A percentile compares a stretch with the other conserved stretches of the same genome.
Conservation (phyloP, 495 filamentous ascomycete genomes). For the Aspergillus olivimuriae region DNA sequence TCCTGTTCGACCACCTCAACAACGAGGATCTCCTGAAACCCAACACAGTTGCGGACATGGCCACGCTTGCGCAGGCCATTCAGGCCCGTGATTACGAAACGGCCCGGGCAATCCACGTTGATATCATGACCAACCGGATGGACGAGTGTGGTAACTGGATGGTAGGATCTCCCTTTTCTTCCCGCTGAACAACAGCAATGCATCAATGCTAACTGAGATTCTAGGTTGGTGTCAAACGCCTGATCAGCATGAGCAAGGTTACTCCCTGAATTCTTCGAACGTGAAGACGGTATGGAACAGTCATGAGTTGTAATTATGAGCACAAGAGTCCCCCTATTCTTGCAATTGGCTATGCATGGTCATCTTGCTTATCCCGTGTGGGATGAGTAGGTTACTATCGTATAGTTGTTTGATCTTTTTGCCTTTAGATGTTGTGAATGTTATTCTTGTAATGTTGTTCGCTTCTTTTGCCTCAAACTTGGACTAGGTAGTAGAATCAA, state of each 20-base stretch:
- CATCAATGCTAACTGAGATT: slow-evolving; percentile 5
- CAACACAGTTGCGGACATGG: slow-evolving; percentile 70
- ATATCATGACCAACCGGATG: slow-evolving; percentile 74
- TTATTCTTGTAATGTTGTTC: slow-evolving; percentile 13
- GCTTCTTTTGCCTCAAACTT: background rate
- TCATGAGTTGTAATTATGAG: slow-evolving; percentile 8
- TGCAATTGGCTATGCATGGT: slow-evolving; percentile 1
- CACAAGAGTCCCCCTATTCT: background rate
- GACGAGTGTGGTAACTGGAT: slow-evolving; percentile 94
- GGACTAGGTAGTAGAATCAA: background rate
- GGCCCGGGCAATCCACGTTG: slow-evolving; percentile 69
- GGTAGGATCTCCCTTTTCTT: slow-evolving; percentile 50
- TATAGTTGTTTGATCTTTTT: slow-evolving; percentile 4
- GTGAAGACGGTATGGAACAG: background rate
- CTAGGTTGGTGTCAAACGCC: slow-evolving; percentile 77
- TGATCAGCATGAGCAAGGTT: background rate
- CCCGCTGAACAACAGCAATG: background rate
- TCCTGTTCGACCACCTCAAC: slow-evolving; percentile 94
- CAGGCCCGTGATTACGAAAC: slow-evolving; percentile 65
- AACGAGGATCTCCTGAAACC: slow-evolving; percentile 83
- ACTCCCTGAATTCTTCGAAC: background rate
- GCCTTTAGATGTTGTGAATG: slow-evolving; percentile 17
- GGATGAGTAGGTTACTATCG: too few relatives aligned
- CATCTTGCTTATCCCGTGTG: background rate
- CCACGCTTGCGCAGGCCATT: slow-evolving; percentile 60